Evolutionary conservation across 805 yeast genomes (phyloP).

Genomic region (Ogataea haglerorum): DNA sequence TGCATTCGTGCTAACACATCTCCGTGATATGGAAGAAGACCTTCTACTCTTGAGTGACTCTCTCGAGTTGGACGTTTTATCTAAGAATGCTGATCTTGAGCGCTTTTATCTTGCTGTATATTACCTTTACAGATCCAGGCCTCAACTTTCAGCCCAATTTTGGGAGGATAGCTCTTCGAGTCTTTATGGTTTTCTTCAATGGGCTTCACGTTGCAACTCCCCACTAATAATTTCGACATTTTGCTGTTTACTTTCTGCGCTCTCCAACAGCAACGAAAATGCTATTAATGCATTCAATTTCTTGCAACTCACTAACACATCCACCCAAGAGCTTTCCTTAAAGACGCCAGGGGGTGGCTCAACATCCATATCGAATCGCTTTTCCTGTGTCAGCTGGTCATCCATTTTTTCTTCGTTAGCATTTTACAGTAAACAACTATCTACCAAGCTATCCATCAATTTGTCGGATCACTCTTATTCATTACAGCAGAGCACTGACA

Average conservation of each 20-base stretch:
- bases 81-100: constrained; percentile 81
- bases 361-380: constrained; percentile 24
- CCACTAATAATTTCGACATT: constrained; percentile 80
- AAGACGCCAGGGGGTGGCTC: constrained; percentile 13
- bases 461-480: background rate
- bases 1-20: constrained; percentile 61
- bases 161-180: constrained; percentile 70
- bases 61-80: constrained; percentile 56
- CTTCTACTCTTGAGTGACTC: constrained; percentile 54
- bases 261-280: constrained; percentile 58
- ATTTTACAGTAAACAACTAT: constrained; percentile 31
- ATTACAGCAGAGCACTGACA: background rate
- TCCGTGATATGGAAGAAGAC: constrained; percentile 75
- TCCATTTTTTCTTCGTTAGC: constrained; percentile 34
- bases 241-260: constrained; percentile 72
- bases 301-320: constrained; percentile 33
- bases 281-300: constrained; percentile 52
- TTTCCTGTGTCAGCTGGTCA: constrained; percentile 35
- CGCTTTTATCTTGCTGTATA: constrained; percentile 76
- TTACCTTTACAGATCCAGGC: constrained; percentile 62
- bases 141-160: constrained; percentile 52
- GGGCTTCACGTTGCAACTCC: constrained; percentile 81
- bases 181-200: constrained; percentile 74
- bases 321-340: constrained; percentile 11
- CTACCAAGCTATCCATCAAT: constrained; percentile 10